A percentile compares a stretch with the other conserved stretches of the same genome.
Evolutionary conservation across 805 yeast genomes (phyloP).

Genomic region (Wickerhamiella nectarea): DNA sequence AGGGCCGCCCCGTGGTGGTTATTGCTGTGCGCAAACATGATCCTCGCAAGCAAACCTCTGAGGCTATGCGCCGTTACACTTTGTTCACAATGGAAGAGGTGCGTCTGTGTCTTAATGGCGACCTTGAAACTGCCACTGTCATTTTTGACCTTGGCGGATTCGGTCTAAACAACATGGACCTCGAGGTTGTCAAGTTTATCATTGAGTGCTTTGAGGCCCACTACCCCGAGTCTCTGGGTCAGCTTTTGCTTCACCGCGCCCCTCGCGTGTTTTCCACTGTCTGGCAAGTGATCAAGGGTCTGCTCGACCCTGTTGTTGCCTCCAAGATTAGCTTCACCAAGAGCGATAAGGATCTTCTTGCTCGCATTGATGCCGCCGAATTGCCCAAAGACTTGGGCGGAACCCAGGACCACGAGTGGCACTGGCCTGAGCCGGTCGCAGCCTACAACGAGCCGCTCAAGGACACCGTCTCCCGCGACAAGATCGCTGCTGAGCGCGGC

Average conservation of each 20-base stretch:
- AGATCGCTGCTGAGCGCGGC: constrained; percentile 40
- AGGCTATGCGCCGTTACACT: constrained; percentile 65
- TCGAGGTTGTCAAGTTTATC: constrained; percentile 78
- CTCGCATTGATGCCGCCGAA: constrained; percentile 43
- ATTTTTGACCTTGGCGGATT: constrained; percentile 80
- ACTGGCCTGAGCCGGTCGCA: constrained; percentile 50
- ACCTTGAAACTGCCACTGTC: constrained; percentile 68
- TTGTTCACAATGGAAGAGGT: constrained; percentile 66
- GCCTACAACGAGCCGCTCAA: constrained; percentile 38
- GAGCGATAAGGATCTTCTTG: constrained; percentile 47
- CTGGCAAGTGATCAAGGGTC: constrained; percentile 83
- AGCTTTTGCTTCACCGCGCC: constrained; percentile 75
- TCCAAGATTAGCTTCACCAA: constrained; percentile 79
- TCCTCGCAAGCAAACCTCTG: constrained; percentile 51
- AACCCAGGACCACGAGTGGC: constrained; percentile 39
- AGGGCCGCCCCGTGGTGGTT: constrained; percentile 65
- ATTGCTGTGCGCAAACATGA: constrained; percentile 71
- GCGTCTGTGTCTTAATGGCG: constrained; percentile 57
- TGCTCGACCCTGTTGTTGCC: constrained; percentile 97
- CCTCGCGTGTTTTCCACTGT: constrained; percentile 95
- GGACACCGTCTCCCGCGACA: constrained; percentile 35
- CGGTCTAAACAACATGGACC: constrained; percentile 86
- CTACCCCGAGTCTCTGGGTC: constrained; percentile 88
- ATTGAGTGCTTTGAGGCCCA: constrained; percentile 88
- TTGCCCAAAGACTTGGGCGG: constrained; percentile 74